These are phyloP conservation scores for Friedmanniomyces simplex DNA, from an alignment of 495 filamentous ascomycete genomes.

Conservation along the genomic window DNA sequence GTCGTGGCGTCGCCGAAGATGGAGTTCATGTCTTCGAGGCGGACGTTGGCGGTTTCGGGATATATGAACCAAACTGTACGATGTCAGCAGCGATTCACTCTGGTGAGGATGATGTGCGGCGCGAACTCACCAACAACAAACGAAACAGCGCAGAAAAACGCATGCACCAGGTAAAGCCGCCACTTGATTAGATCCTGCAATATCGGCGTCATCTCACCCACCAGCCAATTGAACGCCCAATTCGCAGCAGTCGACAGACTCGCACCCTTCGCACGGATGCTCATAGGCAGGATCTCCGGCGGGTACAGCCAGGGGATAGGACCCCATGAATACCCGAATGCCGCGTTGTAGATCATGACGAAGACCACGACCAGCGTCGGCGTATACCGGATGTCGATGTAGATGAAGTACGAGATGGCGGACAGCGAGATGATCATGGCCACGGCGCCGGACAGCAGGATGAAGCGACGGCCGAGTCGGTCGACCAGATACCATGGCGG, in stretches of 20 bases:
- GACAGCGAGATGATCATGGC: conserved; percentile 89
- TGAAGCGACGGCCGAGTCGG: conserved; percentile 78
- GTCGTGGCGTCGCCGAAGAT: conserved; percentile 85
- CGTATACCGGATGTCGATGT: conserved; percentile 66
- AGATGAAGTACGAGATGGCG: conserved; percentile 89
- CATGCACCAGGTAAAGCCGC: conserved; percentile 89
- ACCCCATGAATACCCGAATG: conserved; percentile 98
- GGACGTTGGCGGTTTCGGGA: conserved; percentile 88
- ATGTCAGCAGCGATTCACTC: conserved; percentile 20
- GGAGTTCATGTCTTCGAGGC: conserved; percentile 89
- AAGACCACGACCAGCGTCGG: conserved; percentile 79
- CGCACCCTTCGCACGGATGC: conserved; percentile 94
- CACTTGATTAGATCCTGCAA: conserved; percentile 83
- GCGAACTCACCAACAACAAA: conserved; percentile 81
- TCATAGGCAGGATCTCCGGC: conserved; percentile 91
- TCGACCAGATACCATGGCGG: conserved; percentile 98
- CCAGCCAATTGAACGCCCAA: conserved; percentile 98
- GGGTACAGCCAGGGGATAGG: conserved; percentile 98
- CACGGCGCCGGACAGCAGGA: conserved; percentile 81
- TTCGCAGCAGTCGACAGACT: conserved; percentile 94
- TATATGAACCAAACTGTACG: conserved; percentile 84
- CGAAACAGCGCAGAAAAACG: conserved; percentile 92
- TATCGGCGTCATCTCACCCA: conserved; percentile 87
- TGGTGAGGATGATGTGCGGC: neutral
- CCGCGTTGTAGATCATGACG: conserved; percentile 97